These are phyloP conservation scores for Cucumis cinereus DNA, from an alignment of 306 rosid genomes.

Conservation along the genomic window DNA sequence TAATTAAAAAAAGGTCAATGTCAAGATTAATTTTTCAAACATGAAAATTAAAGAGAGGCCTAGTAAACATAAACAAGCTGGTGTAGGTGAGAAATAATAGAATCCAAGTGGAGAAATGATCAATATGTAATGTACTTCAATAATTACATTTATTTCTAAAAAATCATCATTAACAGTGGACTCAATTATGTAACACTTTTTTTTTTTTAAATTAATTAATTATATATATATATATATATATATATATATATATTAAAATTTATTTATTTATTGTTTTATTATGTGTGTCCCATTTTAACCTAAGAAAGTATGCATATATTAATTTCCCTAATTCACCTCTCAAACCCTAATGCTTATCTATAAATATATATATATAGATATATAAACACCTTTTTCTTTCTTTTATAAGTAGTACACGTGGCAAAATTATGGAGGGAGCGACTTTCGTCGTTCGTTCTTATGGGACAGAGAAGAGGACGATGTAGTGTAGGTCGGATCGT, in stretches of 20 bases:
- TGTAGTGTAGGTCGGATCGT: not conserved
- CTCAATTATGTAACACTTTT: not conserved
- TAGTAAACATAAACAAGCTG: not conserved
- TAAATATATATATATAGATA: too few species aligned
- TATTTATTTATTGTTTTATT: too few species aligned
- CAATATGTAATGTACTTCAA: not conserved
- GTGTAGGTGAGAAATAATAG: not conserved
- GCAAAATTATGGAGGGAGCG: not conserved
- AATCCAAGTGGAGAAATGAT: slow-evolving; percentile 3
- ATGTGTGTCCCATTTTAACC: not conserved
- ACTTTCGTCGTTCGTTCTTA: not conserved
- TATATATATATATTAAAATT: too few species aligned
- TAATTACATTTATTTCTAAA: not conserved
- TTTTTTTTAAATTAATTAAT: too few species aligned
- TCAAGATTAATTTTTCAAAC: not conserved
- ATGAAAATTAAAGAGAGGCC: not conserved
- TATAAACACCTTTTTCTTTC: not conserved
- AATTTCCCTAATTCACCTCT: not conserved
- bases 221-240: too few species aligned
- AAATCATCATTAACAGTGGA: not conserved
- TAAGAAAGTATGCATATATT: not conserved
- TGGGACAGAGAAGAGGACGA: not conserved
- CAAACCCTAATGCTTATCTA: not conserved
- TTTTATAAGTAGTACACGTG: not conserved
- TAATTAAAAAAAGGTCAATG: not conserved